Evolutionary conservation across 208 protist genomes (phyloP).

Genomic region (Crithidia acanthocephali): DNA sequence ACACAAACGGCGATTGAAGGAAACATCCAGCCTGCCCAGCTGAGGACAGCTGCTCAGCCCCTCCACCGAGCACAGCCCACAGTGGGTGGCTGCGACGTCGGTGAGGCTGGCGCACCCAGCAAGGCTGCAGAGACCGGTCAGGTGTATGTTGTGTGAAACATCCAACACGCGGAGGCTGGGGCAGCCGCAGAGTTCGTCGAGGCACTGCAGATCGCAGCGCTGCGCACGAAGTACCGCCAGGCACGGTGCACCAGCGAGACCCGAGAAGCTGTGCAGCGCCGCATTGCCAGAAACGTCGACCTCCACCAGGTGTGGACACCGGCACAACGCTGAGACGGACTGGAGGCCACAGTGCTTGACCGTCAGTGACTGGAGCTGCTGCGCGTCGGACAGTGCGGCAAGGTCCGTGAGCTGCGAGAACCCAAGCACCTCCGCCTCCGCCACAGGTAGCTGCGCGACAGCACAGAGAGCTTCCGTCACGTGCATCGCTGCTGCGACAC

Average conservation of each 20-base stretch:
- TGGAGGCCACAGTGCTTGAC: not conserved
- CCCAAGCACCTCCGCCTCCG: not conserved
- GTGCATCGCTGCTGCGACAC: not conserved
- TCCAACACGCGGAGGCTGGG: not conserved
- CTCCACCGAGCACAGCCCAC: not conserved
- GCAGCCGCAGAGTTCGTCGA: slow-evolving; percentile 1
- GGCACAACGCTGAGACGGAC: not conserved
- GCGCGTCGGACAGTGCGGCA: not conserved
- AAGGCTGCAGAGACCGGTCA: not conserved
- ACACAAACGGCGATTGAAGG: no score
- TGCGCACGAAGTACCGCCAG: not conserved
- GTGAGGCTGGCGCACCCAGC: not conserved
- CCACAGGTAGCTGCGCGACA: not conserved
- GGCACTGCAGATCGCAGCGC: not conserved
- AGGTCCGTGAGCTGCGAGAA: not conserved
- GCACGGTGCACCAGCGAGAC: not conserved
- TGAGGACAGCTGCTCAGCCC: not conserved
- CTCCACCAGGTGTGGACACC: not conserved
- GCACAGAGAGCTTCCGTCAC: not conserved
- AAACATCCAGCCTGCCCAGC: not conserved
- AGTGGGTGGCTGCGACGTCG: not conserved
- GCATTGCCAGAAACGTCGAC: slow-evolving; percentile 1
- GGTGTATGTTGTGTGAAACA: slow-evolving; percentile 4
- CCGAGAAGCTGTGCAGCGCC: not conserved
- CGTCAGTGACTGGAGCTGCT: not conserved